Conservation (phyloP, 495 filamentous ascomycete species). For the Bryoglossum gracile region DNA sequence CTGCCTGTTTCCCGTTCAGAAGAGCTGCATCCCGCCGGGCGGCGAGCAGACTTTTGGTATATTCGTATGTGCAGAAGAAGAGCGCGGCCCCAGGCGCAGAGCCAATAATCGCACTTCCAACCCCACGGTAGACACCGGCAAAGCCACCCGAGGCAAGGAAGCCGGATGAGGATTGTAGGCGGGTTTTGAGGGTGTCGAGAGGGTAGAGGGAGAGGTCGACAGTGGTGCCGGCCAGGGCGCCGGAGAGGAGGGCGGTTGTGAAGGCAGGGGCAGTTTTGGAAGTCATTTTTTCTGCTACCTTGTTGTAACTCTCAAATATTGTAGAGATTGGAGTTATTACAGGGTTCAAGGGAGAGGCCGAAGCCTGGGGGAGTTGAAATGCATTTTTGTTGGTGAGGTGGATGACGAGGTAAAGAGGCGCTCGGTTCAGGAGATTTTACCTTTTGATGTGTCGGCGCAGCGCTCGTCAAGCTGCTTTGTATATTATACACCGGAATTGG, state of each 20-base stretch:
- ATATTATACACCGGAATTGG: not conserved
- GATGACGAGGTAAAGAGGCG: slow-evolving; percentile 7
- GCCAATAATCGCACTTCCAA: slow-evolving; percentile 70
- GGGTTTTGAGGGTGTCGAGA: slow-evolving; percentile 87
- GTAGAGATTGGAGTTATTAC: not conserved
- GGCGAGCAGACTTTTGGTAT: slow-evolving; percentile 55
- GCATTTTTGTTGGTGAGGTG: slow-evolving; percentile 9
- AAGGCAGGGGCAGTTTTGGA: slow-evolving; percentile 30
- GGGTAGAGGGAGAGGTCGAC: slow-evolving; percentile 89
- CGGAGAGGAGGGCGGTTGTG: slow-evolving; percentile 54
- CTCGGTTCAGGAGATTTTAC: slow-evolving; percentile 4
- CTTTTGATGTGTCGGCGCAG: slow-evolving; percentile 2
- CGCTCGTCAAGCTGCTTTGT: no score
- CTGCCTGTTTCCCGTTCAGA: slow-evolving; percentile 9
- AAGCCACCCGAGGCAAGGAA: slow-evolving; percentile 73
- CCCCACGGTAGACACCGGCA: slow-evolving; percentile 62
- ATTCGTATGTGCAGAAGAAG: slow-evolving; percentile 97
- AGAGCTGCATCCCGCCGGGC: slow-evolving; percentile 17
- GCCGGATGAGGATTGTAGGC: slow-evolving; percentile 78
- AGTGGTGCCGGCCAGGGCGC: slow-evolving; percentile 76
- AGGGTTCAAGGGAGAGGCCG: slow-evolving; percentile 9
- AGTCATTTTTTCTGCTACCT: no score
- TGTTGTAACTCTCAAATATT: no score
- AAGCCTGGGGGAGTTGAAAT: slow-evolving; percentile 8
- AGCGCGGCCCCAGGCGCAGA: slow-evolving; percentile 95